Percentiles rank a stretch among this genome's conserved stretches.
Evolutionary conservation across 139 green algal genomes (phyloP).

Genomic region (Coelastrella sp.): DNA sequence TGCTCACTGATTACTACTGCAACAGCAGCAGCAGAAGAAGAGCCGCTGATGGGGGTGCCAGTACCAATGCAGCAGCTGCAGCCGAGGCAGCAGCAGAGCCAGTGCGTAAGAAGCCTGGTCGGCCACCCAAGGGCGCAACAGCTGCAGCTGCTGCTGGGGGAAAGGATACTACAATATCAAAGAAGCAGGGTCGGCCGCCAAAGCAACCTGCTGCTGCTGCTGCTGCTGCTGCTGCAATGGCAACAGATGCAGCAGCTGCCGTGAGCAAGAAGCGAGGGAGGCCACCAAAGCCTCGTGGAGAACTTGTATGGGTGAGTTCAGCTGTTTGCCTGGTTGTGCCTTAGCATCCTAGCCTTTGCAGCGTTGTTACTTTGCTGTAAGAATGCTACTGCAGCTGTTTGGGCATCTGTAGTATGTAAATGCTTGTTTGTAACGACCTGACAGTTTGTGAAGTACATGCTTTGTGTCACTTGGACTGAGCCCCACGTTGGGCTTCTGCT

Average conservation of each 20-base stretch:
- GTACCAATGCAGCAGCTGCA: neutral
- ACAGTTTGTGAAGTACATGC: too few species aligned
- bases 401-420: too few species aligned
- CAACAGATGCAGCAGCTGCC: neutral
- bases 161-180: neutral
- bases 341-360: neutral
- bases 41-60: neutral
- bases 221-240: neutral
- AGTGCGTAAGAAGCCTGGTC: neutral
- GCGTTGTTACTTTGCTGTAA: too few species aligned
- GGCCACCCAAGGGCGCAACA: neutral
- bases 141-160: neutral
- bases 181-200: neutral
- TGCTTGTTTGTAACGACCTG: too few species aligned
- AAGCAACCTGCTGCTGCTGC: neutral
- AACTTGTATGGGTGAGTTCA: neutral
- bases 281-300: neutral
- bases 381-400: too few species aligned
- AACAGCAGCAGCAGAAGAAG: neutral
- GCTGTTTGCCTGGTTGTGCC: neutral
- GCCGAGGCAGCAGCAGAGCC: neutral
- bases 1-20: constrained; percentile 12
- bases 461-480: too few species aligned
- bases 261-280: neutral
- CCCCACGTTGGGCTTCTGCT: too few species aligned